phyloP scores from a whole-genome alignment of 1,139 yeast species.

The Pichia sp. region DNA sequence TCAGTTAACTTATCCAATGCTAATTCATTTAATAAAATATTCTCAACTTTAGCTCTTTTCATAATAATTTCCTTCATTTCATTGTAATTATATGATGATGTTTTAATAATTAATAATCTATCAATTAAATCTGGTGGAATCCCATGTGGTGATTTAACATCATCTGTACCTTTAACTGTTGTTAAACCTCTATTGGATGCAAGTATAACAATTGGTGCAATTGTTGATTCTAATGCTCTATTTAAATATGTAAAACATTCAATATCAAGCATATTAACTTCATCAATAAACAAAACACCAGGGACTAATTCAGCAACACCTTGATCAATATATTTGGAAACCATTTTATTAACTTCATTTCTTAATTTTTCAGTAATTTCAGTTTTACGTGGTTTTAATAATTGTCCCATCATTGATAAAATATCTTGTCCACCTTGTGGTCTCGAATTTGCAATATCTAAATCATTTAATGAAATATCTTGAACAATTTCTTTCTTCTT shows the following conservation, averaged over 20 bases:
- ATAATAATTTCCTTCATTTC: conserved; percentile 78
- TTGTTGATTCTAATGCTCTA: conserved; percentile 83
- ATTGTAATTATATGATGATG: conserved; percentile 76
- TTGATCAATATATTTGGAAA: conserved; percentile 91
- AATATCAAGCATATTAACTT: conserved; percentile 94
- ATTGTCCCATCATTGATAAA: conserved; percentile 97
- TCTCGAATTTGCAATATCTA: conserved; percentile 92
- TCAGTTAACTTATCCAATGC: conserved; percentile 70
- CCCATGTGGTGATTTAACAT: conserved; percentile 88
- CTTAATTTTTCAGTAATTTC: conserved; percentile 96
- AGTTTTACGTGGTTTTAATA: conserved; percentile 94
- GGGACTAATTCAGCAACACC: conserved; percentile 98
- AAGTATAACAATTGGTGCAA: conserved; percentile 90
- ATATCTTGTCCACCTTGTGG: conserved; percentile 99
- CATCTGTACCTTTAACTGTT: conserved; percentile 86
- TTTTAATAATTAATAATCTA: conserved; percentile 82
- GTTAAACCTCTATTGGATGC: conserved; percentile 96
- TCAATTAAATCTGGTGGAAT: conserved; percentile 93
- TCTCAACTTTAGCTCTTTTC: conserved; percentile 75
- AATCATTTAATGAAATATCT: conserved; percentile 91
- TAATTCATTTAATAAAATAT: conserved; percentile 51
- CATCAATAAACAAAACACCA: conserved; percentile 95
- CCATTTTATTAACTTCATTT: conserved; percentile 90
- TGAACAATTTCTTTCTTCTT: conserved; percentile 97
- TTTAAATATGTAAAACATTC: conserved; percentile 93